Evolutionary conservation across 2,329 filamentous ascomycete genomes (phyloP), one percentile per base, ranked within the genome.

Genomic region (Hypoxylon sp.): DNA sequence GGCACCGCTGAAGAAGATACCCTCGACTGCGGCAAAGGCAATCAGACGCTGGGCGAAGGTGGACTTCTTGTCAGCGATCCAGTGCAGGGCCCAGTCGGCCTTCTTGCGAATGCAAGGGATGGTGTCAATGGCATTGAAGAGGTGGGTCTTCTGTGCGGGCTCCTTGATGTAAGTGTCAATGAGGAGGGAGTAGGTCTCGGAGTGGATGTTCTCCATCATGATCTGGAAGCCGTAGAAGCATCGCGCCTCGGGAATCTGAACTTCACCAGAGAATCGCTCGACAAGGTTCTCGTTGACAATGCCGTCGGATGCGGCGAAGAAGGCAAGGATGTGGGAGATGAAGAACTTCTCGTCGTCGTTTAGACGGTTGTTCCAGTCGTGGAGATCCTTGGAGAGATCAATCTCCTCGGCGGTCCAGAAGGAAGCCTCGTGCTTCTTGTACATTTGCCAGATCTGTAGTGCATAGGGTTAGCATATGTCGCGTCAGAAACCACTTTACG

Each of bases 201-300:
- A 97, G 88, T 99, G 96, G 77, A 99, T 97, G 85, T 99, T 99
- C 87, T 99, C 96, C 93, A 99, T 98, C 96, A 99, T 99, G 85
- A 98, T 98, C 85, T 99, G 96, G 88, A 99, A 99, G 71, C 96
- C 96, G 81, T 99, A 99, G 88, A 99, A 99, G 90, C 96, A 99
- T 76, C 96, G 94, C 70, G 96, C 96, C 84, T 99, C 96, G 9
- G 96, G 95, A 63, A 98, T 90, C 84, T 99, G 96, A 29, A 99
- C 95, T 83, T 99, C 96, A 71, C 88, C 90, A 76, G 93, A 97
- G 89, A 99, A 99, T 70, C 96, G 93, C 88, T 98, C 94, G 65
- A 99, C 90, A 23, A 99, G 87, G 86, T 99, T 99, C 88, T 99
- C 96, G 80, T 99, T 99, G 86, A 99, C 96, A 72, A 99, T 99